Base-by-base conservation (phyloP, 371 early-diverging fungal genomes). In the Mucor piriformis region DNA sequence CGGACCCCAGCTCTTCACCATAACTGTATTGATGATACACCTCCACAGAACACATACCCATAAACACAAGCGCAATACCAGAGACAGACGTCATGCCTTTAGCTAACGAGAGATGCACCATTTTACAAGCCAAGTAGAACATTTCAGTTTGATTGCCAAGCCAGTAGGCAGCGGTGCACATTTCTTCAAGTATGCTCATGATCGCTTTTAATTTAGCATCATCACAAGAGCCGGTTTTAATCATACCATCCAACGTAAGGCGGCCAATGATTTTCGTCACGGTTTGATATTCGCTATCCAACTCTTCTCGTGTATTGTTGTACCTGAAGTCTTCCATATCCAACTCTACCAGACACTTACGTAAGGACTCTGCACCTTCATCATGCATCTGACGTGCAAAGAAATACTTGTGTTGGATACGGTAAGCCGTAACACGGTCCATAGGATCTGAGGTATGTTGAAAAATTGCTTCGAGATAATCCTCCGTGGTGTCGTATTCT, bases 141-240 rank as follows among this genome's bases (percentile, higher is more conserved):
- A 79, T 63, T 37, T 73, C 69, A 0, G 50, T 51, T 20, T 72
- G 72, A 7, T 68, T 69, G 1, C 72, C 76, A 1, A 66, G 56
- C 79, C 79, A 79, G 32, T 79, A 79, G 6, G 72, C 65, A 10
- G 55, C 52, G 0, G 70, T 74, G 15, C 64, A 66, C 73, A 73
- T 49, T 46, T 79, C 79, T 53, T 79, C 76, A 34, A 79, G 24
- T 3, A 79, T 59, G 12, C 54, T 50, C 64, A 79, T 62, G 10
- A 66, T 64, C 0, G 72, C 38, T 42, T 59, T 61, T 1, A 74
- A 47, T 8, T 50, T 57, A 3, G 37, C 32, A 27, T 69, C 64
- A 3, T 79, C 64, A 38, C 76, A 79, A 0, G 47, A 15, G 3
- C 48, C 51, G 0, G 74, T 23, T 2, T 61, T 44, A 1, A 38